phyloP scores from a whole-genome alignment of 1,284 basidiomycete genomes.

The Sporisorium exsertum region DNA sequence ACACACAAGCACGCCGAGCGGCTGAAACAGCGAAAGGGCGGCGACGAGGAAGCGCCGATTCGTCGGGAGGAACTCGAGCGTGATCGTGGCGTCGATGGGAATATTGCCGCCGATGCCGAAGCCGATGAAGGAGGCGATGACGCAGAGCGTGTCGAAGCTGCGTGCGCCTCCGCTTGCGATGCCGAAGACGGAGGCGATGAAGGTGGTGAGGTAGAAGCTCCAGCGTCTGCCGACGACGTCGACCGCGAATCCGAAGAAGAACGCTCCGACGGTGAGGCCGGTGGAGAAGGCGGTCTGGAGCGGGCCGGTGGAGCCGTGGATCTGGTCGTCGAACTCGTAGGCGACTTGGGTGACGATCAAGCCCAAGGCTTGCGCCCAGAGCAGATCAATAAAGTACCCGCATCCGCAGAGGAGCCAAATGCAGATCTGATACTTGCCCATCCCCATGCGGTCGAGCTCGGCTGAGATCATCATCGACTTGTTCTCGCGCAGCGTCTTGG shows the following conservation, averaged over 20 bases:
- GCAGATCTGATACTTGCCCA: slow-evolving; percentile 59
- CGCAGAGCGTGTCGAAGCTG: slow-evolving; percentile 54
- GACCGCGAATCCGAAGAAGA: slow-evolving; percentile 62
- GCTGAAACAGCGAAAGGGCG: slow-evolving; percentile 62
- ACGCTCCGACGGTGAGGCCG: slow-evolving; percentile 63
- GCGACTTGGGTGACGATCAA: slow-evolving; percentile 56
- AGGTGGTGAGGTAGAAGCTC: slow-evolving; percentile 63
- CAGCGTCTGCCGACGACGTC: slow-evolving; percentile 62
- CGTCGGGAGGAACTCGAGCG: slow-evolving; percentile 60
- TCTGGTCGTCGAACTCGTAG: slow-evolving; percentile 46
- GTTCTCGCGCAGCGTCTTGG: slow-evolving; percentile 57
- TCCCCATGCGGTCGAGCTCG: slow-evolving; percentile 60
- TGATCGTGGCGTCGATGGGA: slow-evolving; percentile 62
- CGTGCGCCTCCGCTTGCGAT: slow-evolving; percentile 52
- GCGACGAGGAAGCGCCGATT: slow-evolving; percentile 55
- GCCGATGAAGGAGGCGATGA: slow-evolving; percentile 54
- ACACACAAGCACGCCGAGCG: slow-evolving; percentile 62
- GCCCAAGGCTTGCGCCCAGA: slow-evolving; percentile 63
- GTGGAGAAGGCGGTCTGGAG: slow-evolving; percentile 57
- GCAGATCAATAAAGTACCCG: slow-evolving; percentile 64
- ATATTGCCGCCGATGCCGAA: slow-evolving; percentile 64
- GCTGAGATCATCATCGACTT: slow-evolving; percentile 56
- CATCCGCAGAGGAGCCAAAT: slow-evolving; percentile 63
- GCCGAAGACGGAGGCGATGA: slow-evolving; percentile 60
- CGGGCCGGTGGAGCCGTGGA: slow-evolving; percentile 45